Conservation (phyloP, 352 stramenopile species). For the Plasmopara viticola region DNA sequence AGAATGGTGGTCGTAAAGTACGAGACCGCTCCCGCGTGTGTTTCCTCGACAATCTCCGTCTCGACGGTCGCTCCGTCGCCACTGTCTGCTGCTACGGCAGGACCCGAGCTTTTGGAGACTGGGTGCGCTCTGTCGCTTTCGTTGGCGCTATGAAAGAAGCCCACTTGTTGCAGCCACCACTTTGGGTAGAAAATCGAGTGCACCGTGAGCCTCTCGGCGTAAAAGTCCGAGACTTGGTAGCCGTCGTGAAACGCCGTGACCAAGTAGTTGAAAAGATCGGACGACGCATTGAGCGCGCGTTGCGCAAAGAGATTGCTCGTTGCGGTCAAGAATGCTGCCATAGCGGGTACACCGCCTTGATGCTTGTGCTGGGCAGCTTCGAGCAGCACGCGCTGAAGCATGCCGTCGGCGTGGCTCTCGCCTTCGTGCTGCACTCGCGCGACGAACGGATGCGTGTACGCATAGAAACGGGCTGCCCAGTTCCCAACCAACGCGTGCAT, state of each 20-base stretch:
- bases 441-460: constrained; percentile 53
- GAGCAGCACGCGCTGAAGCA: constrained; percentile 29
- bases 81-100: constrained; percentile 12
- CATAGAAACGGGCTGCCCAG: constrained; percentile 76
- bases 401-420: constrained; percentile 38
- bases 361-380: constrained; percentile 36
- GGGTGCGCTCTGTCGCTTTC: background rate
- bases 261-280: constrained; percentile 58
- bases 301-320: constrained; percentile 44
- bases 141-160: constrained; percentile 46
- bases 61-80: constrained; percentile 13
- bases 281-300: constrained; percentile 46
- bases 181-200: constrained; percentile 76
- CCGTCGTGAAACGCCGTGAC: constrained; percentile 80
- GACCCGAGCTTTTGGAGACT: background rate
- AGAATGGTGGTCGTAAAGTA: constrained; percentile 49
- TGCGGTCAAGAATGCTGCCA: constrained; percentile 54
- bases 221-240: constrained; percentile 61
- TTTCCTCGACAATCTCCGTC: constrained; percentile 10
- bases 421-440: constrained; percentile 47
- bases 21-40: constrained; percentile 28
- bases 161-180: constrained; percentile 77
- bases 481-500: constrained; percentile 78
- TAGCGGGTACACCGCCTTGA: constrained; percentile 30
- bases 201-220: constrained; percentile 31